Conservation (phyloP, 345 rosid genomes). For the Eucalyptus regnans region DNA sequence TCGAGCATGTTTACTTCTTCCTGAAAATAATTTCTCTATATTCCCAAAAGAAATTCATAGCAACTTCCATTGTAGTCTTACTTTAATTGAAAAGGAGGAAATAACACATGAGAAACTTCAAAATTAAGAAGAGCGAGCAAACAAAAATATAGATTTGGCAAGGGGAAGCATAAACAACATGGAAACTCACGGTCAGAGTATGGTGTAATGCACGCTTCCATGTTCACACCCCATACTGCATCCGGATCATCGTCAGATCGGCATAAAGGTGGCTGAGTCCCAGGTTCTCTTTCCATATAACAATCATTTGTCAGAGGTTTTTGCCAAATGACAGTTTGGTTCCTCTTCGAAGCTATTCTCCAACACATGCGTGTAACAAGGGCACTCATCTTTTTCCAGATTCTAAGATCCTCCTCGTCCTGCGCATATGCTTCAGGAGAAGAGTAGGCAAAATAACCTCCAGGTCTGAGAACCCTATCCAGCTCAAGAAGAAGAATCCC, state of each 20-base stretch:
- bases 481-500: constrained; percentile 98
- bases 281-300: constrained; percentile 68
- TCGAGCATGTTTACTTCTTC: neutral
- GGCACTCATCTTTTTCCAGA: constrained; percentile 93
- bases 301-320: constrained; percentile 91
- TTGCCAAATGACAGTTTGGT: constrained; percentile 97
- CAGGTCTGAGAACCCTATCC: constrained; percentile 91
- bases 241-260: constrained; percentile 86
- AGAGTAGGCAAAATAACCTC: constrained; percentile 97
- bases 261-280: constrained; percentile 87
- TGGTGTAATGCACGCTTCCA: constrained; percentile 93
- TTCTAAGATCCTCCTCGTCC: constrained; percentile 87
- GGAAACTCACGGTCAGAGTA: constrained; percentile 75
- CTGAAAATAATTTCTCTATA: neutral
- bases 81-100: neutral
- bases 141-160: neutral
- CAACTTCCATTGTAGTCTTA: neutral
- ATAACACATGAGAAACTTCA: neutral
- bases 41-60: neutral
- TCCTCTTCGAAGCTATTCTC: constrained; percentile 81
- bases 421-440: constrained; percentile 99
- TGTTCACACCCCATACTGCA: constrained; percentile 67
- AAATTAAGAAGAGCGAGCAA: neutral
- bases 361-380: constrained; percentile 94
- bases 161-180: neutral